Base-by-base conservation (phyloP, 2,329 filamentous ascomycete genomes). In the Rhinocladiella mackenziei region DNA sequence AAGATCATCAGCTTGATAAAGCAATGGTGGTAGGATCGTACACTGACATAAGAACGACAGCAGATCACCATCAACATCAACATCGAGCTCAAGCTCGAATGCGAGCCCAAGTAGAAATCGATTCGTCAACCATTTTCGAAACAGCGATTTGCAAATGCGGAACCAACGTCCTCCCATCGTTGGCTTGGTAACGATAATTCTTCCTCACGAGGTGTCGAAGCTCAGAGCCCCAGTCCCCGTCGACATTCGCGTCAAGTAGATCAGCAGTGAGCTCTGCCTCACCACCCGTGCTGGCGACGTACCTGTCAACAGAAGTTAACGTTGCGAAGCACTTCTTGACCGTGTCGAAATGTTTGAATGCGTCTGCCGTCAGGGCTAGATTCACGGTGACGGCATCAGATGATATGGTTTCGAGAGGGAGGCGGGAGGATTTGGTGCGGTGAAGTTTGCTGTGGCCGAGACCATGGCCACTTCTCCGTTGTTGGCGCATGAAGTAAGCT, bases 401-500 rank as follows among this genome's bases (percentile, higher is more conserved):
- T 8, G 30, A 17, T 14, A 32, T 32, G 4, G 30, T 17, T 32
- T 32, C 30, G 11, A 32, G 30, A 3, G 30, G 30, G 4, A 32
- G 30, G 4, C 30, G 30, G 7, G 30, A 32, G 7, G 13, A 17
- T 17, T 32, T 14, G 7, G 30, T 32, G 6, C 30, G 30, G 30
- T 32, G 18, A 17, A 32, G 13, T 17, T 32, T 32, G 11, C 14
- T 17, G 11, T 32, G 6, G 30, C 30, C 30, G 30, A 13, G 15
- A n/a, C n/a, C n/a, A n/a, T n/a, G n/a, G 15, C n/a, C n/a, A n/a
- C n/a, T n/a, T n/a, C 18, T 14, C 11, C 30, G 9, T 3, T 17
- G 30, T 4, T 32, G 30, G 7, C 30, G 30, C 4, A 32, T 32
- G 8, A 32, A 32, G 30, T 32, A 32, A 17, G 30, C 30, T 32